Percentiles rank a stretch among this genome's conserved stretches.
phyloP scores from a whole-genome alignment of 129 eudicot genomes.

The Arctium lappa region DNA sequence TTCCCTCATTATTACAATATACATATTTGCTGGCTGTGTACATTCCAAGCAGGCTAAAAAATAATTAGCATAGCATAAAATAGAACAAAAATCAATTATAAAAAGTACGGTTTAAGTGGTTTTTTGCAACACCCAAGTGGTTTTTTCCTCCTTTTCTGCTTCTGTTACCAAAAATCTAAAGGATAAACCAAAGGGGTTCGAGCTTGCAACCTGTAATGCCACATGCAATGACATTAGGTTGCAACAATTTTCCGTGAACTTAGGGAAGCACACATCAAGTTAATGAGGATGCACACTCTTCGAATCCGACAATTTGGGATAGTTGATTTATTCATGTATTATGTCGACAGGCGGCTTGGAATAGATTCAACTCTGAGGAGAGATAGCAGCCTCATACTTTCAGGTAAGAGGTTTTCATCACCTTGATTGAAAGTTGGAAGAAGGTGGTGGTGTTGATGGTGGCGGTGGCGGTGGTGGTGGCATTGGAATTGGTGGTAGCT shows the following conservation, averaged over 20 bases:
- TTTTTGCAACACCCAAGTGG: no score
- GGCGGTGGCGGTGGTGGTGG: background rate
- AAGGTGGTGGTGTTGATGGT: background rate
- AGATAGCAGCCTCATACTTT: conserved; percentile 31
- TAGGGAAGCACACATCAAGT: no score
- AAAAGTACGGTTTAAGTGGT: background rate
- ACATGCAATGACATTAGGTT: background rate
- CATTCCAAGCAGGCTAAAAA: background rate
- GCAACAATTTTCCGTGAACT: background rate
- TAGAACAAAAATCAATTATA: no score
- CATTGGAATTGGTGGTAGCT: background rate
- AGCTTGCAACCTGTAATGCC: background rate
- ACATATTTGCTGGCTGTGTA: background rate
- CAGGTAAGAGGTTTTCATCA: background rate
- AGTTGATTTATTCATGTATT: background rate
- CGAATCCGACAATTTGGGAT: background rate
- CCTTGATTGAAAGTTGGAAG: background rate
- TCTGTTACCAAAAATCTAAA: background rate
- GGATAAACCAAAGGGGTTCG: background rate
- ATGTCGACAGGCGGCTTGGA: conserved; percentile 83
- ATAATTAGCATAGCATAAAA: background rate
- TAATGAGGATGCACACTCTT: background rate
- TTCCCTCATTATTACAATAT: background rate
- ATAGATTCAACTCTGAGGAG: conserved; percentile 77
- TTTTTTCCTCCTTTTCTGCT: background rate